Evolutionary conservation across 1,139 yeast species (phyloP), one percentile per base, ranked within the genome.

Genomic region (Fermentozyma sake): DNA sequence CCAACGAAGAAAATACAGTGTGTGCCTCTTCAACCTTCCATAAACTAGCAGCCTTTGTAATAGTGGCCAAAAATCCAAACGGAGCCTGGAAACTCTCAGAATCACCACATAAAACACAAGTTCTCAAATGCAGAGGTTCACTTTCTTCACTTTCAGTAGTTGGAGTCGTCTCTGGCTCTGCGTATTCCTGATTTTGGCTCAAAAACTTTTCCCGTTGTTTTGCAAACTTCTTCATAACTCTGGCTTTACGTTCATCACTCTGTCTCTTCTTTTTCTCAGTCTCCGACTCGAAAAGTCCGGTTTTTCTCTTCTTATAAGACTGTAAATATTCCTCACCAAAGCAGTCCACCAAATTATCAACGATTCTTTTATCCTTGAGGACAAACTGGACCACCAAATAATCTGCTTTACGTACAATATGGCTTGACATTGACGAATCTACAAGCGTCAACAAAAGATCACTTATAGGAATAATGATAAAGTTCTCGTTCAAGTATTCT

Each of bases 41-140:
- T 30, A 73, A 66, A 0, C 58, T 50, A 3, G 72, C 55, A 0
- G 72, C 52, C 6, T 48, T 44, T 1, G 60, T 46, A 2, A 59
- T 44, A 16, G 60, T 55, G 4, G 64, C 65, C n/a, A 78, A 66
- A n/a, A 76, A 50, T 5, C 83, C 84, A 51, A 80, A 73, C 0
- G 65, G 41, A 8, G 68, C 61, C 14, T 61, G 60, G 13, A 46
- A 34, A 7, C 63, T 55, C 32, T 72, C 78, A 1, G 64, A 55
- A 34, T 76, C 81, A 31, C 82, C 86, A 53, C 93, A 82, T 10
- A 77, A 47, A 1, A 82, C 80, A 57, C 93, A 82, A 2, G 54
- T 52, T 33, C 75, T 51, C n/a, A 35, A 32, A 4, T 39, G n/a
- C 41, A 6, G 29, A 8, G 7, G 22, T 4, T 20, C 23, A 4